Base-by-base conservation (phyloP, 202 grass and related monocot species). In the Saccharum hybrid region DNA sequence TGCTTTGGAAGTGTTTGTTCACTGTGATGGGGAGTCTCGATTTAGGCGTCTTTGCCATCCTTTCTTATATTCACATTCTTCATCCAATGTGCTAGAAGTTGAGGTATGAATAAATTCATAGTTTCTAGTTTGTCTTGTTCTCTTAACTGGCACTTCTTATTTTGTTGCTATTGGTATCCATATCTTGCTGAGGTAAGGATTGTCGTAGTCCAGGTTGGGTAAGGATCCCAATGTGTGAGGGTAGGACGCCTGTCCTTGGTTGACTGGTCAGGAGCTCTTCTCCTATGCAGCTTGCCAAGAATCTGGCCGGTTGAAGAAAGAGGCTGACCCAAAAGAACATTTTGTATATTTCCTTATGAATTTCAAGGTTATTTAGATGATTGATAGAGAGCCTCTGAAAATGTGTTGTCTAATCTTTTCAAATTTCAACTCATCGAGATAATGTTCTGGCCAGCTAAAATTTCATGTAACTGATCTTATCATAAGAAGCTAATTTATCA, bases 51-150 rank as follows among this genome's bases (percentile, higher is more conserved):
- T 95, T 86, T 98, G 92, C 69, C 89, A 95, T 63, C 93, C 96
- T 81, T 98, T 98, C 80, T 94, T 98, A 38, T 98, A 95, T 89
- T 98, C 93, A 79, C 96, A 98, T 71, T 98, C 96, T 85, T 93
- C 96, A 84, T 95, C 96, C 31, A 98, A 95, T 83, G 91, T 98
- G 73, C 87, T 98, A 78, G 96, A 98, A 88, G 92, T 98, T 72
- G 96, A 98, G 93, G 93, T 98, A 86, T 51, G 60, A 18, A 18
- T 51, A 39, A 31, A 22, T 86, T 80, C 69, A 19, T 63, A 69
- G 61, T 57, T 74, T 73, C 9, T 78, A 63, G 0, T 84, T 84
- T 59, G 41, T 63, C 10, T 23, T 78, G 48, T 78, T 40, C 26
- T 74, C 54, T 69, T 75, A 38, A 33, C 31, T 66, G 37, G 6